Percentiles rank a stretch among this genome's conserved stretches.
Conservation (phyloP, 495 filamentous ascomycete genomes). For the Neurospora discreta region DNA sequence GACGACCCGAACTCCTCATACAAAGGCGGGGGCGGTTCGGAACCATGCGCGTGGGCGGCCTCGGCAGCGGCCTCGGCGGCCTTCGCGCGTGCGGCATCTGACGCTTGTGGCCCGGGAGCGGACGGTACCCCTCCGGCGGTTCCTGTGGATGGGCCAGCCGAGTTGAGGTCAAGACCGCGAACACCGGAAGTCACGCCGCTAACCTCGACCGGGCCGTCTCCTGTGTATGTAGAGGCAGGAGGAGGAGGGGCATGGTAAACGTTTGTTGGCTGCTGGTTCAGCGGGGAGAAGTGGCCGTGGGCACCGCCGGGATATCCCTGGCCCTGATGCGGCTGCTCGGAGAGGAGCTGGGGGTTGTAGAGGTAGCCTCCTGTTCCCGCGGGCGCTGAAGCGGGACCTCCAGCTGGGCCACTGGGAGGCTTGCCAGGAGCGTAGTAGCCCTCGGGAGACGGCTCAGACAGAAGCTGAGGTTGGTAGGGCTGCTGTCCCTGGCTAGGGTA, state of each 20-base stretch:
- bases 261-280: neutral
- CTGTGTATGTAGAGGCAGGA: neutral
- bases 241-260: constrained; percentile 1
- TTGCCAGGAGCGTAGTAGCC: neutral
- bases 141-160: neutral
- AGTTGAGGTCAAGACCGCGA: neutral
- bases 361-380: neutral
- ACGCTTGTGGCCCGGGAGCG: neutral
- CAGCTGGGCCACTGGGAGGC: neutral
- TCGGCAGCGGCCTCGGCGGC: constrained; percentile 19
- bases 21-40: neutral
- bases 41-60: neutral
- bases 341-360: neutral
- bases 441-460: neutral
- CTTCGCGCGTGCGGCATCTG: constrained; percentile 8
- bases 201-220: neutral
- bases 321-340: neutral
- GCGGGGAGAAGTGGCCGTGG: neutral
- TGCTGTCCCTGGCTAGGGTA: neutral
- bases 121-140: neutral
- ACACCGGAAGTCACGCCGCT: neutral
- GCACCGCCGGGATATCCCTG: neutral
- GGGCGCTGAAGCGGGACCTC: neutral
- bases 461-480: neutral
- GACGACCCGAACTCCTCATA: neutral